phyloP scores from a whole-genome alignment of 139 green algal genomes.

The Tetraselmis chui region DNA sequence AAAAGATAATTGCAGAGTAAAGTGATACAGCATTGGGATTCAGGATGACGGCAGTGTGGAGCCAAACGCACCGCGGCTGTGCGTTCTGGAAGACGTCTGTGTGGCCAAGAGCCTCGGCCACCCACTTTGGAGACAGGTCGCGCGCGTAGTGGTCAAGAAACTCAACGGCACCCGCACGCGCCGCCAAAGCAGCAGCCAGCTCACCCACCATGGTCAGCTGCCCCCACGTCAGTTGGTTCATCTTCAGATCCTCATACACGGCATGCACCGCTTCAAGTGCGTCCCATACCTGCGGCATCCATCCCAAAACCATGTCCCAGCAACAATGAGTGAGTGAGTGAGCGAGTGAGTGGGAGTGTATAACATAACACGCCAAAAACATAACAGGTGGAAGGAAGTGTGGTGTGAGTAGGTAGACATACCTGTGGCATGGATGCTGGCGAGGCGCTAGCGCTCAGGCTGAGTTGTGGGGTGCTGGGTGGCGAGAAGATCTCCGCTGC shows the following conservation, averaged over 20 bases:
- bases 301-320: background rate
- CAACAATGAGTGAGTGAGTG: no score
- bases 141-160: slow-evolving; percentile 57
- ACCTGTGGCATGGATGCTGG: background rate
- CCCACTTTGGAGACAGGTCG: slow-evolving; percentile 30
- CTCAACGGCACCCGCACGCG: slow-evolving; percentile 15
- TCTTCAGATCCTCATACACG: slow-evolving; percentile 67
- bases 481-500: background rate
- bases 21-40: no score
- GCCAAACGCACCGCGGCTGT: background rate
- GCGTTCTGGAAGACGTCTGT: background rate
- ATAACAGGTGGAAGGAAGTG: no score
- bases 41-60: no score
- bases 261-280: slow-evolving; percentile 55
- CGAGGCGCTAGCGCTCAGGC: background rate
- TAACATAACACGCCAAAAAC: no score
- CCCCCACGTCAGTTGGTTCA: slow-evolving; percentile 44
- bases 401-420: no score
- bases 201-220: slow-evolving; percentile 34
- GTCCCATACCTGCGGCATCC: slow-evolving; percentile 18
- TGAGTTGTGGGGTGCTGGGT: background rate
- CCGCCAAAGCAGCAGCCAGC: slow-evolving; percentile 24
- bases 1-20: no score
- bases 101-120: background rate
- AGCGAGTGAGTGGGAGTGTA: no score